Evolutionary conservation across 192 early-diverging fungal species (phyloP), one percentile per base, ranked within the genome.

Genomic region (Chytriomyces sp.): DNA sequence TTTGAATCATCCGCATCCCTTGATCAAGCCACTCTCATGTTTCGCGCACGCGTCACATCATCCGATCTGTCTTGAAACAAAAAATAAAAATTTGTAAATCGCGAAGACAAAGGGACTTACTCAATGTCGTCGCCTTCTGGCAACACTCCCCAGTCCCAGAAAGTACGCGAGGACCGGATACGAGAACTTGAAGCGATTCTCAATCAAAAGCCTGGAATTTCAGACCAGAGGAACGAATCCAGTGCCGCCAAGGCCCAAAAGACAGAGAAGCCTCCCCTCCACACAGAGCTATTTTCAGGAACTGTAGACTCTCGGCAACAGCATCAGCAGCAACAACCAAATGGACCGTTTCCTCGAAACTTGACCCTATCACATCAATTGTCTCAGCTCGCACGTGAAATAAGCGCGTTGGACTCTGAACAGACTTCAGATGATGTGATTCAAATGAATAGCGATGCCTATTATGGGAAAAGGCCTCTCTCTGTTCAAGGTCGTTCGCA

Each of bases 121-220:
- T n/a, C n/a, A n/a, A n/a, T n/a, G n/a, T n/a, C n/a, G n/a, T n/a
- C n/a, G n/a, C n/a, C n/a, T n/a, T n/a, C n/a, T n/a, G n/a, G n/a
- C n/a, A n/a, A 49, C 44, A 49, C 44, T 22, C 14, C 14, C 14
- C 44, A 14, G 22, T 49, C 44, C 3, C 22, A 14, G 22, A 49
- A 68, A 39, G 52, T 52, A 5, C 65, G 65, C 5, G 65, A 68
- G 33, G 65, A 68, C 31, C 26, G 65, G 39, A 68, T 68, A 32
- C 52, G 39, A 68, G 65, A 68, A 36, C 65, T 68, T n/a, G 65
- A 68, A 55, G 65, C 65, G 10, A 65, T 54, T 32, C 65, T 68
- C 22, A 26, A 34, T n/a, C 22, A 28, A 14, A 14, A n/a, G 30
- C 3, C 30, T 17, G 56, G 12, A 28, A 14, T 12, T 58, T 49